Conservation (phyloP, 2,329 filamentous ascomycete species). For the Beauveria sp. region DNA sequence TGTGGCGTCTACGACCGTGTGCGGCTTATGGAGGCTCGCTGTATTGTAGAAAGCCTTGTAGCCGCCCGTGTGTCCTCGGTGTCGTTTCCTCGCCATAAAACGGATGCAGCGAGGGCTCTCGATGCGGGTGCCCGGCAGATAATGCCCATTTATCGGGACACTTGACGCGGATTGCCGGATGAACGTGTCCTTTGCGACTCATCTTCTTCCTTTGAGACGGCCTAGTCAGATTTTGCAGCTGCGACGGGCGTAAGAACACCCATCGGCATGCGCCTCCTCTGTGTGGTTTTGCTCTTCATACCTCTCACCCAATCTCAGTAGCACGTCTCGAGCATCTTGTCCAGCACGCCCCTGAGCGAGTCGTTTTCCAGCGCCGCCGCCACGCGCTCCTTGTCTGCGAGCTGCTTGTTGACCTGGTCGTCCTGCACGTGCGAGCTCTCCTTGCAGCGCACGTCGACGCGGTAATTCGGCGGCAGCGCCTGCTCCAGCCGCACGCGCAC, state of each 20-base stretch:
- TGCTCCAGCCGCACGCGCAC: slow-evolving; percentile 88
- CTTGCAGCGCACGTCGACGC: slow-evolving; percentile 89
- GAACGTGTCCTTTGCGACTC: neutral
- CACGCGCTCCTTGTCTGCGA: slow-evolving; percentile 93
- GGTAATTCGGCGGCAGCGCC: slow-evolving; percentile 81
- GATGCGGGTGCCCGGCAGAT: neutral
- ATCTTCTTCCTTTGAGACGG: neutral
- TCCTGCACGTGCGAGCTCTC: slow-evolving; percentile 93
- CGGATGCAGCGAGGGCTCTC: neutral
- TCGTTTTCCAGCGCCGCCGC: slow-evolving; percentile 92
- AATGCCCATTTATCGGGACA: neutral
- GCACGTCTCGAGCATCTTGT: slow-evolving; percentile 90
- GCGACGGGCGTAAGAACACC: no score
- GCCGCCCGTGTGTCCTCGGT: neutral
- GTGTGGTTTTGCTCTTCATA: neutral
- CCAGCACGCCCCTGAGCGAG: slow-evolving; percentile 76
- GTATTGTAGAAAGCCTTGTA: neutral
- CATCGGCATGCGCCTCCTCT: no score
- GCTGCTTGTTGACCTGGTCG: slow-evolving; percentile 93
- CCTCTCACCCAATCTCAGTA: slow-evolving; percentile 30
- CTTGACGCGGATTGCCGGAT: neutral
- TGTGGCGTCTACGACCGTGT: neutral
- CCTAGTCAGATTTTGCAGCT: neutral
- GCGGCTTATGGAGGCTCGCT: neutral
- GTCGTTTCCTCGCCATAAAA: neutral